phyloP scores from a whole-genome alignment of 1,284 basidiomycete species.

The Schizophyllum amplum region DNA sequence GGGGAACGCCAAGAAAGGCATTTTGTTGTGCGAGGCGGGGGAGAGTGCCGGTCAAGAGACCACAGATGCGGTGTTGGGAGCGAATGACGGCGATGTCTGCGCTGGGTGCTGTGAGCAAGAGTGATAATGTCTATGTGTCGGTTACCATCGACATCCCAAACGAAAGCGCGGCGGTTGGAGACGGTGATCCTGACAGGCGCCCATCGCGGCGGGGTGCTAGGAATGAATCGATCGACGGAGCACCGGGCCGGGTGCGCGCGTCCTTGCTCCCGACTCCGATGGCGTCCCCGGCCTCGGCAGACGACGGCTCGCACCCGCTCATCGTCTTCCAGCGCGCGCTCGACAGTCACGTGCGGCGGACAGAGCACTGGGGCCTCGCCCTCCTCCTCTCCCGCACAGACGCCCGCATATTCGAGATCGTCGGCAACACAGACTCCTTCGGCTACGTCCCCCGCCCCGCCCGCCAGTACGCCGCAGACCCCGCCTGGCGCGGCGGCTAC shows the following conservation, averaged over 20 bases:
- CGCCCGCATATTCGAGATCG: constrained; percentile 18
- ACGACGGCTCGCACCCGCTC: constrained; percentile 11
- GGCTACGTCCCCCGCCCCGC: constrained; percentile 16
- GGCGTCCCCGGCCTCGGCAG: not conserved
- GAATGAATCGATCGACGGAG: too few relatives aligned
- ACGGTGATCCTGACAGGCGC: constrained; percentile 35
- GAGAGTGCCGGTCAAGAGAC: constrained; percentile 83
- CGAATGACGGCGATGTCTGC: constrained; percentile 75
- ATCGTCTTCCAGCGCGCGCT: constrained; percentile 24
- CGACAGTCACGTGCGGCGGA: constrained; percentile 18
- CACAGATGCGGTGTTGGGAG: constrained; percentile 75
- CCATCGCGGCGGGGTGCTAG: too few relatives aligned
- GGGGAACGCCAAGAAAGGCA: constrained; percentile 86
- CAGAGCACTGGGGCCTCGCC: constrained; percentile 22
- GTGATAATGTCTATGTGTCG: too few relatives aligned
- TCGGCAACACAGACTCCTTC: constrained; percentile 21
- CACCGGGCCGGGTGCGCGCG: too few relatives aligned
- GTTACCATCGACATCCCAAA: constrained; percentile 74
- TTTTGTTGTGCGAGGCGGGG: constrained; percentile 97
- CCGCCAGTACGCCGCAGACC: constrained; percentile 7
- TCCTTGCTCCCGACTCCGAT: constrained; percentile 8
- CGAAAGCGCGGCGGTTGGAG: constrained; percentile 62
- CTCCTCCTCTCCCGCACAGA: constrained; percentile 15
- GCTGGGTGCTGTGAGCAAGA: constrained; percentile 12
- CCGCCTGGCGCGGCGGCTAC: constrained; percentile 19